phyloP scores from a whole-genome alignment of 345 rosid species.

The Eutrema japonicum region DNA sequence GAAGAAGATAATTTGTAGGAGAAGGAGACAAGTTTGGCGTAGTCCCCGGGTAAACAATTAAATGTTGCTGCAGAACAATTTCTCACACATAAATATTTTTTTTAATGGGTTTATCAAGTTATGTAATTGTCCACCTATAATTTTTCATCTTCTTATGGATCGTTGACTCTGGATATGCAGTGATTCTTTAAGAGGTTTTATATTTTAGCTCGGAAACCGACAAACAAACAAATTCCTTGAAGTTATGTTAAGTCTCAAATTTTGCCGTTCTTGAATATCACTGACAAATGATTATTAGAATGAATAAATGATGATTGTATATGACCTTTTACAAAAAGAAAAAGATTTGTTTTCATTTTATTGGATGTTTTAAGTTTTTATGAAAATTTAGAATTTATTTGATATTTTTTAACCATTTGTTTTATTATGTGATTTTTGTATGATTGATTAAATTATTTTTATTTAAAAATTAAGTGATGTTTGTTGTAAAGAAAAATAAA shows the following conservation, averaged over 20 bases:
- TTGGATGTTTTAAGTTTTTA: no score
- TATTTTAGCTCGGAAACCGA: constrained; percentile 29
- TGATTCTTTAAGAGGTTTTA: constrained; percentile 5
- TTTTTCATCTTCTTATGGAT: constrained; percentile 32
- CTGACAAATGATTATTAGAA: no score
- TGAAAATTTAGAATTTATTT: no score
- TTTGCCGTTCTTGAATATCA: not conserved
- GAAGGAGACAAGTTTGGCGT: constrained; percentile 45
- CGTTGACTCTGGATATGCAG: constrained; percentile 27
- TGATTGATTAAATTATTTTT: no score
- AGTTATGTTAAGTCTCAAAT: constrained; percentile 5
- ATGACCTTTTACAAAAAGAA: no score
- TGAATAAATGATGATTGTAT: no score
- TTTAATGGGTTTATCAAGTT: constrained; percentile 14
- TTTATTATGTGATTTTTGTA: no score
- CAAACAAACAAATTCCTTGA: constrained; percentile 6
- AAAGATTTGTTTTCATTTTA: no score
- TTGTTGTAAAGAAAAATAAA: no score
- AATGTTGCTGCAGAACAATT: constrained; percentile 28
- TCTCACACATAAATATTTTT: not conserved
- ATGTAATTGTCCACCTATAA: constrained; percentile 18
- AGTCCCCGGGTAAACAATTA: constrained; percentile 31
- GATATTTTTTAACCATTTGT: no score
- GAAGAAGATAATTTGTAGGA: constrained; percentile 12
- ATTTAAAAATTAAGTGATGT: no score